Base-by-base conservation (phyloP, 768 basidiomycete species). In the Russula emetica region DNA sequence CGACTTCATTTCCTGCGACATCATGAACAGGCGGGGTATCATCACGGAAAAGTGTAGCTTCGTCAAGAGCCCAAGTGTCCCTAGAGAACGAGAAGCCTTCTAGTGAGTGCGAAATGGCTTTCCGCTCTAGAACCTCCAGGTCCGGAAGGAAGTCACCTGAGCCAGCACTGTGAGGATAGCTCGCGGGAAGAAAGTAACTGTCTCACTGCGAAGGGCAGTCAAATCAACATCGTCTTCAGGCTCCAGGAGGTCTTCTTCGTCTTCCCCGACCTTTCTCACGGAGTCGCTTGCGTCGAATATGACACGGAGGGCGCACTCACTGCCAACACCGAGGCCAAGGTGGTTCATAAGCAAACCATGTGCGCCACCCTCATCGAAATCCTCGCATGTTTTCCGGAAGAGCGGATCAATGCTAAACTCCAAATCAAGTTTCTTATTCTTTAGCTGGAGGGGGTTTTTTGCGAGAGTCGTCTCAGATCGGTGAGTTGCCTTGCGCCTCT, bases 361-460 rank as follows among this genome's bases (percentile, higher is more conserved):
- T 0, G 97, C 97, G 54, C 97, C 96, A 47, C 95, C 97, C 74
- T 99, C 97, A 73, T 99, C 97, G 71, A 99, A 98, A 72, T 99
- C 97, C 26, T 92, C 96, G 70, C 88, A 92, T 2, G 97, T 98
- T 80, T 99, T 99, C 77, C 84, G 90, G 78, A 99, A 99, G 38
- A 99, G 80, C 1, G 97, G 97, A 72, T 99, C 97, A 32, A 99
- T 93, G 51, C 85, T 88, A 75, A 97, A 97, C 72, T 98, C 97
- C 36, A 98, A 82, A 63, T 99, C 97, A 51, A 93, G 81, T 71
- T 96, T 94, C 79, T 99, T 98, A 77, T 85, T 89, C 67, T 86
- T 83, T 22, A 99, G 79, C 61, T 92, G 86, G 0, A 82, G 74
- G 38, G 87, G 85, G 67, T 88, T 87, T 72, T 96, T 96, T 57